Conservation (phyloP, 768 basidiomycete species). For the Auriscalpium orientale region DNA sequence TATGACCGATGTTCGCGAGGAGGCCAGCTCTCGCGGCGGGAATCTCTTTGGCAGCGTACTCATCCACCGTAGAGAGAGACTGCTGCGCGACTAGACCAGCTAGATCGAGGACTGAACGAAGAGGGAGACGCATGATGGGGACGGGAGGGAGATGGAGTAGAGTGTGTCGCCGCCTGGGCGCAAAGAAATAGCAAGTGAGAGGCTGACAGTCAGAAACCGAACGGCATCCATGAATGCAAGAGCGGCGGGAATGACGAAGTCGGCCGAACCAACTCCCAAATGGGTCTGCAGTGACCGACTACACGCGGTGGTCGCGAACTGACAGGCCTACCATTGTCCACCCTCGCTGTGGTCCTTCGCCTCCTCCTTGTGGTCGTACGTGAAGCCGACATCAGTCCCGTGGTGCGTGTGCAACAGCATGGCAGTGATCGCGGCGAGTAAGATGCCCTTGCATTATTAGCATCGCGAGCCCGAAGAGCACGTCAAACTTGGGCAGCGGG, state of each 20-base stretch:
- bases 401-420: conserved; percentile 65
- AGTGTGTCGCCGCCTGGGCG: background rate
- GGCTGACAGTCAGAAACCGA: background rate
- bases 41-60: conserved; percentile 44
- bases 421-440: conserved; percentile 81
- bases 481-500: conserved; percentile 48
- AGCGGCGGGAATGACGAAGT: no score
- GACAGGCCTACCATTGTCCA: conserved; percentile 83
- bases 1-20: conserved; percentile 63
- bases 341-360: conserved; percentile 96
- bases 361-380: conserved; percentile 87
- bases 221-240: no score
- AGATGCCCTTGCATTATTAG: conserved; percentile 79
- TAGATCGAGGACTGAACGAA: conserved; percentile 21
- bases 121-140: background rate
- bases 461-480: conserved; percentile 85
- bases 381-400: conserved; percentile 64
- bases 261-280: no score
- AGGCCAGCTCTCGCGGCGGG: conserved; percentile 55
- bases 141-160: background rate
- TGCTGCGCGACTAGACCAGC: conserved; percentile 16
- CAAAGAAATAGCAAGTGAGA: background rate
- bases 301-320: conserved; percentile 69
- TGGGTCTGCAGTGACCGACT: no score
- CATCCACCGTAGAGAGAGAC: conserved; percentile 28